Evolutionary conservation across 495 filamentous ascomycete genomes (phyloP), one percentile per base, ranked within the genome.

Genomic region (Daldinia caldariorum): DNA sequence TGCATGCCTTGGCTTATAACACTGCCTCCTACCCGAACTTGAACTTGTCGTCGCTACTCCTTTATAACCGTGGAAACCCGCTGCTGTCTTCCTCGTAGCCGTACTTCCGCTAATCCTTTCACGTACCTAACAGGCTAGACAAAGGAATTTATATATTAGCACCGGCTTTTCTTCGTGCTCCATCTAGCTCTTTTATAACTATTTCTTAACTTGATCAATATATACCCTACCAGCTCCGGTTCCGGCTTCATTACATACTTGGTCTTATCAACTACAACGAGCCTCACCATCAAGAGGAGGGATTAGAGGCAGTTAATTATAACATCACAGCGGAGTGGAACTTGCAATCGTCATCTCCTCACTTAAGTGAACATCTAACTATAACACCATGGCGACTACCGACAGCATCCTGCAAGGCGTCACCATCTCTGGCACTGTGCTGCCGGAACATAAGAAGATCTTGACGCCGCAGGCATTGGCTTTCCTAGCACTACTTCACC

Each of bases 401-500:
- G 92, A 96, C 64, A 76, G 82, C 38, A 89, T 96, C 77, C 89
- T 97, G 70, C 90, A 93, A 83, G 93, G 93, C 81, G 95, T 97
- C 68, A 86, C 89, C 78, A 86, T 99, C 83, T 88, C 93, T 51
- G 94, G 93, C 71, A 69, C 85, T 39, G 82, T 98, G 75, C 87
- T 86, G 73, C 91, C 94, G 58, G 84, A 91, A 73, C 88, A 92
- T 74, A 88, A 89, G 81, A 94, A 95, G 84, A 94, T 99, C 81
- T 88, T 99, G 62, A 97, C 87, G 69, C 94, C 92, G 71, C 88
- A 96, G 39, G 96, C 94, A 32, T 90, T 91, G 63, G 93, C 92
- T 65, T 99, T 98, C 84, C 87, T 99, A 20, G 93, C 94, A 38
- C 89, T 97, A 67, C 88, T 99, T 64, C 95, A 99, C 81, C 90